Evolutionary conservation across 345 rosid species (phyloP).

Genomic region (Excoecaria agallocha): DNA sequence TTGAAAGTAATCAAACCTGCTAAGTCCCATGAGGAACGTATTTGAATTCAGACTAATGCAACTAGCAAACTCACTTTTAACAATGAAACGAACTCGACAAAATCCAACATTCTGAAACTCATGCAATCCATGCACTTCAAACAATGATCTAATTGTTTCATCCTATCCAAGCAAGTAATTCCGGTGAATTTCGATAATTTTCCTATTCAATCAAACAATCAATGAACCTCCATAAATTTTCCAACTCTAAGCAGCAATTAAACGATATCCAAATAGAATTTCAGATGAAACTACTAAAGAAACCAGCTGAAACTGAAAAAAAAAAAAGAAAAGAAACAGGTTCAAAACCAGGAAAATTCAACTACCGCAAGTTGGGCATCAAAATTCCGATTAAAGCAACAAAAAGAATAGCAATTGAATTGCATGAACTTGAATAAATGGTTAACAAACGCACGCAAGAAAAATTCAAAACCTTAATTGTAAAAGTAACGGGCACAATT

Average conservation of each 20-base stretch:
- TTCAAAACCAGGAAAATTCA: neutral
- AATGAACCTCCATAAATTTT: neutral
- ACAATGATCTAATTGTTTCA: too few relatives aligned
- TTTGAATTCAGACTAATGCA: too few relatives aligned
- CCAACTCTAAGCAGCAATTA: neutral
- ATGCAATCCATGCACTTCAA: too few relatives aligned
- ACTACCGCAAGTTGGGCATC: neutral
- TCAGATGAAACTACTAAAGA: neutral
- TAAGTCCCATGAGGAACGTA: too few relatives aligned
- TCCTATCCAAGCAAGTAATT: neutral
- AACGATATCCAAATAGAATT: neutral
- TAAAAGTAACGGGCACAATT: neutral
- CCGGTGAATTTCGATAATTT: neutral
- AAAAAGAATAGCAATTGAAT: neutral
- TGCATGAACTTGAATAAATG: neutral
- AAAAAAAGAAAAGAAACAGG: neutral
- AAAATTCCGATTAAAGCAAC: neutral
- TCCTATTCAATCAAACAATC: neutral
- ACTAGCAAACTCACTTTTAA: too few relatives aligned
- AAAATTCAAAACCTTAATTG: neutral
- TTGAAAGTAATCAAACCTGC: too few relatives aligned
- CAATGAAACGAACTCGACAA: too few relatives aligned
- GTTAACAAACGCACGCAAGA: neutral
- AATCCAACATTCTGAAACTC: too few relatives aligned
- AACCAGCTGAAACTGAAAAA: neutral